phyloP scores from a whole-genome alignment of 164 flowering plant genomes.

The Liquidambar formosana region DNA sequence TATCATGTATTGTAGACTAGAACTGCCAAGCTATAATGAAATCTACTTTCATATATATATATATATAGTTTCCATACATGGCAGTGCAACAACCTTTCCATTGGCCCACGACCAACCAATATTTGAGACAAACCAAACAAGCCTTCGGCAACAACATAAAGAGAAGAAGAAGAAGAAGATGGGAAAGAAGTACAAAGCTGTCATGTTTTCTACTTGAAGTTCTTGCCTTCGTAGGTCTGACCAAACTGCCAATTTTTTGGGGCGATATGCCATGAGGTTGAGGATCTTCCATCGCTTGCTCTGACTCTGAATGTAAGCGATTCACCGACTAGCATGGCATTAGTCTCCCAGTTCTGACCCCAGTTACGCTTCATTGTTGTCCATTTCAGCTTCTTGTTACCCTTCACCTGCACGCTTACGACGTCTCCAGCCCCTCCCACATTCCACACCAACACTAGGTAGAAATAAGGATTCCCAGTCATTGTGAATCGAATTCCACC shows the following conservation, averaged over 20 bases:
- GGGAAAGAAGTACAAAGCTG: not conserved
- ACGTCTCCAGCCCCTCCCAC: constrained; percentile 86
- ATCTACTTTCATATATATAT: too few species aligned
- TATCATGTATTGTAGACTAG: not conserved
- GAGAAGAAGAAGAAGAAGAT: not conserved
- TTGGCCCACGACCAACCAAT: not conserved
- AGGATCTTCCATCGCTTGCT: constrained; percentile 51
- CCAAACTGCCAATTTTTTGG: constrained; percentile 69
- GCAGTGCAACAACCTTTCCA: too few species aligned
- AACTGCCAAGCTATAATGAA: too few species aligned
- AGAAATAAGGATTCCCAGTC: constrained; percentile 52
- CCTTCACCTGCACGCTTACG: constrained; percentile 46
- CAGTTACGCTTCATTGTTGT: constrained; percentile 49
- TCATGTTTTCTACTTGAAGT: constrained; percentile 31
- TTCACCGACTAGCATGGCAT: constrained; percentile 35
- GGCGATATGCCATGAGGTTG: constrained; percentile 57
- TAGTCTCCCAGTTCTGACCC: constrained; percentile 64
- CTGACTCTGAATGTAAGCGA: constrained; percentile 56
- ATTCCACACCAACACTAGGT: constrained; percentile 54
- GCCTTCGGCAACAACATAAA: not conserved
- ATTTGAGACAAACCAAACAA: not conserved
- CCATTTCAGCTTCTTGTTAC: constrained; percentile 41
- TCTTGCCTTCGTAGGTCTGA: constrained; percentile 69
- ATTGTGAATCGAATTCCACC: constrained; percentile 71
- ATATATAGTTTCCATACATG: too few species aligned